Percentiles rank a stretch among this genome's conserved stretches.
phyloP scores from a whole-genome alignment of 83 land plant species.

The Picea engelmannii region DNA sequence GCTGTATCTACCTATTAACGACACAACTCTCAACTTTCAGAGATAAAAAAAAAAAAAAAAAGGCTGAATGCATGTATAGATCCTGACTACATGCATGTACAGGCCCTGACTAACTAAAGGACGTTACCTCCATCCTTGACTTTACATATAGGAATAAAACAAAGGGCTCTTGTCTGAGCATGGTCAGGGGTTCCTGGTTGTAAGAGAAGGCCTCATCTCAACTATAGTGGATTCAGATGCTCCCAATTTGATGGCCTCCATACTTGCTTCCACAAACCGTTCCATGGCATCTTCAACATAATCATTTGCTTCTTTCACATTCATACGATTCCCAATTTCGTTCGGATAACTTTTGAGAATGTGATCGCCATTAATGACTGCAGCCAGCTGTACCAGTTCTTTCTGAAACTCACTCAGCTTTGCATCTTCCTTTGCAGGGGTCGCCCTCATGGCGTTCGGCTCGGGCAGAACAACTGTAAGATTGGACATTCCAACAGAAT shows the following conservation, averaged over 20 bases:
- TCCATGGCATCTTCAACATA: constrained; percentile 24
- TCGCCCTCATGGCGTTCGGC: neutral
- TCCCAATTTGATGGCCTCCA: constrained; percentile 3
- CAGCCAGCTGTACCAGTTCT: constrained; percentile 32
- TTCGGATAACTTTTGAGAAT: constrained; percentile 16
- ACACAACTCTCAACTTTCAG: no score
- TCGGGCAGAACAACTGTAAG: constrained; percentile 8
- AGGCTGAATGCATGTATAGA: no score
- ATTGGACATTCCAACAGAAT: no score
- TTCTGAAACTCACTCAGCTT: constrained; percentile 30
- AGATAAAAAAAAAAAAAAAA: no score
- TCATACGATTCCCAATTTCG: constrained; percentile 21
- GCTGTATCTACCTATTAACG: no score
- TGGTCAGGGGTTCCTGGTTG: neutral
- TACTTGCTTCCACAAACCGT: constrained; percentile 30
- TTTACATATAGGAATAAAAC: no score
- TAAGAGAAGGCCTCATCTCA: constrained; percentile 47
- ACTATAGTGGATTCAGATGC: constrained; percentile 61
- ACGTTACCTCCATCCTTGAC: no score
- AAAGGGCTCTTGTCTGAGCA: no score
- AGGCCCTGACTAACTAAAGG: no score
- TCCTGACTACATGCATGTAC: no score
- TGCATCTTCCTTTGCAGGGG: constrained; percentile 24
- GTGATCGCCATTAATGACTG: constrained; percentile 33
- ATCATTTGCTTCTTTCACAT: constrained; percentile 21